phyloP scores from a whole-genome alignment of 2,329 filamentous ascomycete genomes.

The Chrysosporium keratinophilum region DNA sequence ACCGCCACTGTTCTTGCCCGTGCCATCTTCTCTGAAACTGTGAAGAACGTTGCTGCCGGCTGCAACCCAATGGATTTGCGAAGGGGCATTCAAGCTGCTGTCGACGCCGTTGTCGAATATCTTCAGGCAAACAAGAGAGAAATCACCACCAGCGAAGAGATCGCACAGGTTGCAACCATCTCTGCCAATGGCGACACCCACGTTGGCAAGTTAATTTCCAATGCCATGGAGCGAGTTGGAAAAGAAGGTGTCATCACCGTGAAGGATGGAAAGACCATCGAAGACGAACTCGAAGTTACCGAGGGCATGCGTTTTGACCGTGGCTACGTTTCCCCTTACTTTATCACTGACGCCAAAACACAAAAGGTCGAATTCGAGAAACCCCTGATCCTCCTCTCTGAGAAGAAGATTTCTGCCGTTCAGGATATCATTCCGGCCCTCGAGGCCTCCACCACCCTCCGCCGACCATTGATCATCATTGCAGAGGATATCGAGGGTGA shows the following conservation, averaged over 20 bases:
- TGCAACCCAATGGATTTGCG: constrained; percentile 99
- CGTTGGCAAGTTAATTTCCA: constrained; percentile 91
- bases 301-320: constrained; percentile 99
- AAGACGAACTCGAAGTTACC: constrained; percentile 95
- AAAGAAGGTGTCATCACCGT: constrained; percentile 99
- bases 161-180: constrained; percentile 97
- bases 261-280: constrained; percentile 98
- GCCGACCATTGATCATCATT: constrained; percentile 93
- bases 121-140: constrained; percentile 93
- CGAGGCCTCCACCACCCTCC: constrained; percentile 89
- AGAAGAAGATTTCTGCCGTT: constrained; percentile 99
- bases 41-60: constrained; percentile 98
- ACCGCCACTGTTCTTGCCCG: constrained; percentile 94
- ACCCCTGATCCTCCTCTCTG: constrained; percentile 92
- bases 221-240: constrained; percentile 98
- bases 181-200: constrained; percentile 93
- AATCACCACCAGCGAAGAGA: constrained; percentile 94
- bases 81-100: constrained; percentile 91
- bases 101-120: constrained; percentile 88
- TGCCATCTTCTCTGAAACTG: constrained; percentile 98
- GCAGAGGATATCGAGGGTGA: constrained; percentile 98
- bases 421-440: constrained; percentile 98
- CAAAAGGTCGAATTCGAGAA: constrained; percentile 99
- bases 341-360: constrained; percentile 97
- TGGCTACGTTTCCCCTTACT: constrained; percentile 96